phyloP scores from a whole-genome alignment of 371 early-diverging fungal species.

The Mucor indicus region DNA sequence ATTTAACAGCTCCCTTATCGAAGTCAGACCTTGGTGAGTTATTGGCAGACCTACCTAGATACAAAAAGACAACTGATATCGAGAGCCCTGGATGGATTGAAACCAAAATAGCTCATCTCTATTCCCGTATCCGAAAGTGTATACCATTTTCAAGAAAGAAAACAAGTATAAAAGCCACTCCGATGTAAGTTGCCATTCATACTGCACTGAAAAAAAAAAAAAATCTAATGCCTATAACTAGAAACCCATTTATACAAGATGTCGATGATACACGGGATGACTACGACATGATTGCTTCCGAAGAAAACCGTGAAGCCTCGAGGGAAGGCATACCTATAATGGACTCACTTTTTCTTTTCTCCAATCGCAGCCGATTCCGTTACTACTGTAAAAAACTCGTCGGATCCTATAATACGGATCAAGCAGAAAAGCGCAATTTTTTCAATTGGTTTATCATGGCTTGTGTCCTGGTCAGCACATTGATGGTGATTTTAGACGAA shows the following conservation, averaged over 20 bases:
- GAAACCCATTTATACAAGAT: slow-evolving; percentile 16
- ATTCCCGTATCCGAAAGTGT: slow-evolving; percentile 1
- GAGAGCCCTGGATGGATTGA: slow-evolving; percentile 10
- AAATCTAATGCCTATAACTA: background rate
- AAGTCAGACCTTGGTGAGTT: slow-evolving; percentile 30
- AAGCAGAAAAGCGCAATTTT: slow-evolving; percentile 34
- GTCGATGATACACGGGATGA: slow-evolving; percentile 27
- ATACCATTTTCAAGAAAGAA: slow-evolving; percentile 10
- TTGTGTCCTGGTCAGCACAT: slow-evolving; percentile 53
- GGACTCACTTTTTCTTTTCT: slow-evolving; percentile 36
- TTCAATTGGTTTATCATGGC: slow-evolving; percentile 65
- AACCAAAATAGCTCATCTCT: slow-evolving; percentile 1
- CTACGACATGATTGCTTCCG: slow-evolving; percentile 39
- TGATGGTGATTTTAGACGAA: slow-evolving; percentile 54
- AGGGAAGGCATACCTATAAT: slow-evolving; percentile 16
- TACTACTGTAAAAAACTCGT: slow-evolving; percentile 36
- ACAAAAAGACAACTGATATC: background rate
- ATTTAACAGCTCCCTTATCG: slow-evolving; percentile 38
- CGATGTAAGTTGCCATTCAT: slow-evolving; percentile 16
- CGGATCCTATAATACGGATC: slow-evolving; percentile 32
- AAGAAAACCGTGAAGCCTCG: slow-evolving; percentile 39
- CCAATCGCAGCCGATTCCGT: slow-evolving; percentile 28
- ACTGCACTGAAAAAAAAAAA: too few species aligned
- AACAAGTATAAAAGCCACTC: slow-evolving; percentile 6
- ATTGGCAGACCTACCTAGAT: slow-evolving; percentile 12